Percentiles rank a stretch among this genome's conserved stretches.
These are phyloP conservation scores for Sporothrix brasiliensis DNA, from an alignment of 2,329 filamentous ascomycete species.

Conservation along the genomic window DNA sequence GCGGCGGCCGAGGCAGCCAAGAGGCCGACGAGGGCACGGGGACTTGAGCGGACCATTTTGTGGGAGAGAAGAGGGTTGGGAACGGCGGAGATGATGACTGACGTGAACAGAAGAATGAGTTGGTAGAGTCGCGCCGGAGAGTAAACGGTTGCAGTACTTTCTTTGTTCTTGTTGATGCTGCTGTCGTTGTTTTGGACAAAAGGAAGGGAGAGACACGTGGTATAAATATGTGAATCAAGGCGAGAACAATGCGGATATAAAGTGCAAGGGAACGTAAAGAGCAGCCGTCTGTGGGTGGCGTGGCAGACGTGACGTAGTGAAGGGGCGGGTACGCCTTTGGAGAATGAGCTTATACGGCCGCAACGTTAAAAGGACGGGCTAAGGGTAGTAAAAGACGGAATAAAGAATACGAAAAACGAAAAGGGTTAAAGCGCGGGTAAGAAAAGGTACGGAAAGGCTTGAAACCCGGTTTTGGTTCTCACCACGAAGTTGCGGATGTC, in stretches of 20 bases:
- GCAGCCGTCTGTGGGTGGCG: neutral
- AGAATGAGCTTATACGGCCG: slow-evolving; percentile 8
- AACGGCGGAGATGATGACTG: neutral
- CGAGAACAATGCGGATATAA: no score
- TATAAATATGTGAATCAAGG: slow-evolving; percentile 13
- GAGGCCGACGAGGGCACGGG: slow-evolving; percentile 18
- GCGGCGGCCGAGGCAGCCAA: slow-evolving; percentile 26
- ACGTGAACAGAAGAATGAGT: no score
- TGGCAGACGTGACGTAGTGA: slow-evolving; percentile 17
- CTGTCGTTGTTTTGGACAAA: no score
- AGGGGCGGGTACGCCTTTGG: neutral
- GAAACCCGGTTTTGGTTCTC: slow-evolving; percentile 9
- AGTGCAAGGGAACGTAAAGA: neutral
- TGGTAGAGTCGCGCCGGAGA: neutral
- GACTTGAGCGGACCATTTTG: slow-evolving; percentile 30
- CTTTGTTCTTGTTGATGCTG: no score
- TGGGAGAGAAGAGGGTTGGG: slow-evolving; percentile 11
- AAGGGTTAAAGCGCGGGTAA: neutral
- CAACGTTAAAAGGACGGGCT: neutral
- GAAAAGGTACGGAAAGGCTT: neutral
- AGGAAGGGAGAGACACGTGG: neutral
- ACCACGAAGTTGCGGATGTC: neutral
- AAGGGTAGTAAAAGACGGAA: neutral
- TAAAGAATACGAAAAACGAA: neutral
- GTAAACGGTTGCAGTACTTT: no score